Percentiles rank a stretch among this genome's conserved stretches.
Conservation (phyloP, 768 basidiomycete genomes). For the Boletus fagicola region DNA sequence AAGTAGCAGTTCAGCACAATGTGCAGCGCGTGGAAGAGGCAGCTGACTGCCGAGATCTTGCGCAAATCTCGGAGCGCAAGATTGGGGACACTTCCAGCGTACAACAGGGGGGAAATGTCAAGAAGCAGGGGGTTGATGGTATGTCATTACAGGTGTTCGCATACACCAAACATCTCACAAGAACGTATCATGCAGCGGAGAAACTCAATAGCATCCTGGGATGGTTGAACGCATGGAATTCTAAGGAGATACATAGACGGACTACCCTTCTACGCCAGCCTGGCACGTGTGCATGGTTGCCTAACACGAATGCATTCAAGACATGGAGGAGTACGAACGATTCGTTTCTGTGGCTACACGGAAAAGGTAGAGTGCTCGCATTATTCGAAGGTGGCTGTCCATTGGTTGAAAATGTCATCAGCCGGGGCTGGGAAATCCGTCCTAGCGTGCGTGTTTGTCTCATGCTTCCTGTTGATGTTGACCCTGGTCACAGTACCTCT, state of each 20-base stretch:
- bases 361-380: neutral
- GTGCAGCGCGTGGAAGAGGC: too few relatives aligned
- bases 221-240: neutral
- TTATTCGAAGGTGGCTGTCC: neutral
- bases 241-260: neutral
- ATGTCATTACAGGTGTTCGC: too few relatives aligned
- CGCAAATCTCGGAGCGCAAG: too few relatives aligned
- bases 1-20: too few relatives aligned
- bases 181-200: neutral
- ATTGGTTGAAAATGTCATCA: neutral
- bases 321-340: neutral
- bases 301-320: neutral
- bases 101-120: too few relatives aligned
- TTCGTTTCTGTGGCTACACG: neutral
- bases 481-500: neutral
- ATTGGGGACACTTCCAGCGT: too few relatives aligned
- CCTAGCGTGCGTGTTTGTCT: neutral
- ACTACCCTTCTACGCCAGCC: neutral
- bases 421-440: neutral
- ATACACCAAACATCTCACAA: too few relatives aligned
- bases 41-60: too few relatives aligned
- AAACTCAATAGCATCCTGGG: neutral
- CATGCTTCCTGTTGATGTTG: neutral
- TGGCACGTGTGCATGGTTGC: neutral
- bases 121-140: too few relatives aligned